Base-by-base conservation (phyloP, 805 yeast genomes). In the Cyberlindnera japonica region DNA sequence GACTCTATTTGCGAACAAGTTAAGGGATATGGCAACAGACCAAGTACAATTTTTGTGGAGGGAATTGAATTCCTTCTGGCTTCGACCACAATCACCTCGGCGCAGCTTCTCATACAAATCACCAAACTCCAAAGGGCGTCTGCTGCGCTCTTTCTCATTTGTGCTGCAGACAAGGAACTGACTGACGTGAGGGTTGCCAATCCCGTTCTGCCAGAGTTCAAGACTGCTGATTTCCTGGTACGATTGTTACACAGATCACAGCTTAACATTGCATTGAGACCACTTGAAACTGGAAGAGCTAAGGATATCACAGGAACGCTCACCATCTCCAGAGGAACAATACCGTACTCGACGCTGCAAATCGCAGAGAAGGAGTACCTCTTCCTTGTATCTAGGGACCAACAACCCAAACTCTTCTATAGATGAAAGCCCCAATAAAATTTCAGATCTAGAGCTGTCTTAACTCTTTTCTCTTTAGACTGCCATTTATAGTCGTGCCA, bases 281-380 rank as follows among this genome's bases (percentile, higher is more conserved):
- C 95, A 1, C 63, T 88, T 44, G 68, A 74, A 3, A 86, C 95
- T 0, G 95, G 95, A 0, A 69, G 87, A 50, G 95, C 96, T 0
- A 76, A 74, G 33, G 96, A 88, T 56, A 74, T 85, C 3, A 82
- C 95, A 0, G 96, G 96, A 2, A 69, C 81, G 4, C 55, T 88
- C 29, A 67, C 75, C 0, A 69, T 88, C 0, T 61, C 80, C 0
- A 65, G 63, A 36, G 95, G 95, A 0, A 34, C 50, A 5, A 23
- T 49, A 15, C 59, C 57, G 10, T 49, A 23, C 34, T 46, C 37
- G 0, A 23, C 43, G 0, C 32, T 54, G 0, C 49, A 50, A 3
- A 69, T 78, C 0, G 48, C 58, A 3, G 91, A 84, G 53, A 77
- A 70, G 47, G 87, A 83, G 49, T 83, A 81, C 53, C 63, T 81